Conservation (phyloP, 495 filamentous ascomycete genomes). For the Aspergillus sclerotiicarbonarius region DNA sequence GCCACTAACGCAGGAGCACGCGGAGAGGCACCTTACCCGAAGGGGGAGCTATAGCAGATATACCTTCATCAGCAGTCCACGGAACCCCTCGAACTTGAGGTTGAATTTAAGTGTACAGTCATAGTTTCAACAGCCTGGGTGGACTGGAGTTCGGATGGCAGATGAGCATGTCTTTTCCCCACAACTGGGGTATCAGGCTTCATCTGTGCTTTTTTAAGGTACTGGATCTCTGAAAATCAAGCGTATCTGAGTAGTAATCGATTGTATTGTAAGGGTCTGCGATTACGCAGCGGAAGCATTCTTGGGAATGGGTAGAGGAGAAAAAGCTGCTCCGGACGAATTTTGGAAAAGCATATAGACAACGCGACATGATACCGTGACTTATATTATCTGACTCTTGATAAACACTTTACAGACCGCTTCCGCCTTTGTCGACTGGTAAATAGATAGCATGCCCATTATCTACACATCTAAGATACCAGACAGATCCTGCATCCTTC, state of each 20-base stretch:
- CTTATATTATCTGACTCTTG: too few species aligned
- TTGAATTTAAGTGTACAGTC: conserved; percentile 4
- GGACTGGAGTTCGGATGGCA: not conserved
- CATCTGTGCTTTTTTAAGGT: not conserved
- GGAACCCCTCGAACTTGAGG: not conserved
- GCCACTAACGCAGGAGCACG: conserved; percentile 7
- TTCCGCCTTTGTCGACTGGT: too few species aligned
- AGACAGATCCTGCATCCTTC: too few species aligned
- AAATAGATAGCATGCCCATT: too few species aligned
- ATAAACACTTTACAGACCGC: too few species aligned
- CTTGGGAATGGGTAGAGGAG: too few species aligned
- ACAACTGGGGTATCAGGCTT: not conserved
- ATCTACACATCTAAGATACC: too few species aligned
- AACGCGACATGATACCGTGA: too few species aligned
- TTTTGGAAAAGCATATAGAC: too few species aligned
- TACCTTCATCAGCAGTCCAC: not conserved
- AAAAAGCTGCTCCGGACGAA: too few species aligned
- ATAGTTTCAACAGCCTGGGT: not conserved
- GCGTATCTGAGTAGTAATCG: not conserved
- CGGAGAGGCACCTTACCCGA: conserved; percentile 26
- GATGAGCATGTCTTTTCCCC: not conserved
- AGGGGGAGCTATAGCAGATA: conserved; percentile 42
- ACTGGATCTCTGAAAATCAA: not conserved
- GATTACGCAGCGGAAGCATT: too few species aligned
- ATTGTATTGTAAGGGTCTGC: too few species aligned